Base-by-base conservation (phyloP, 768 basidiomycete species). In the Leccinum subgranulosum region DNA sequence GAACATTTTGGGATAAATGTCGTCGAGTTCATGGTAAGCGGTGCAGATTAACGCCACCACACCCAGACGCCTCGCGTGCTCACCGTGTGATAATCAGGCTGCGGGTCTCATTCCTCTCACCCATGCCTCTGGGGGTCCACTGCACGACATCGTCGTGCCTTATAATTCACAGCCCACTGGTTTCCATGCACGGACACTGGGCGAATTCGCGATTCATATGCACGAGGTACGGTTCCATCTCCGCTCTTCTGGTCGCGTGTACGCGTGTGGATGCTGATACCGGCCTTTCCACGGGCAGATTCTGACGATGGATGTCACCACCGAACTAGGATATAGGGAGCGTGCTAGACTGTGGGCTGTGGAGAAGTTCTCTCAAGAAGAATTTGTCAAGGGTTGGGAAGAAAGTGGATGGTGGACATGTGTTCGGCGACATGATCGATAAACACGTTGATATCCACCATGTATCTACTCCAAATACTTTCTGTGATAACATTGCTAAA, bases 1-100 rank as follows among this genome's bases (percentile, higher is more conserved):
- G 96, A 99, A 72, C 96, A 99, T 70, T 99, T 98, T 60, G 96
- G 97, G 3, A 98, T 99, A 70, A 97, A 94, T 64, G 81, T 99
- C 36, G 96, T 99, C 8, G 96, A 99, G 71, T 96, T 91, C 64
- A 96, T 98, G 95, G 95, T 91, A 50, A 61, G 82, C 71, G 21
- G 61, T 57, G 50, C 49, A 21, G 7, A 61, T 29, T 57, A 52
- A 19, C 49, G 10, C 45, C 29, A 8, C 36, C 33, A n/a, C 23
- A 23, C 4, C 34, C 9, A 39, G 10, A 57, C 29, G 33, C 4
- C 39, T 45, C 63, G 55, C 58, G 51, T 62, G 60, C 57, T 63
- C 15, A 60, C 46, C 34, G 36, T 61, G 41, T 53, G 66, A 54
- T 34, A 49, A 15, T 23, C 60, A 98, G 95, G 95, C 94, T 10